Conservation (phyloP, 1,284 basidiomycete genomes). For the Tausonia pullulans region DNA sequence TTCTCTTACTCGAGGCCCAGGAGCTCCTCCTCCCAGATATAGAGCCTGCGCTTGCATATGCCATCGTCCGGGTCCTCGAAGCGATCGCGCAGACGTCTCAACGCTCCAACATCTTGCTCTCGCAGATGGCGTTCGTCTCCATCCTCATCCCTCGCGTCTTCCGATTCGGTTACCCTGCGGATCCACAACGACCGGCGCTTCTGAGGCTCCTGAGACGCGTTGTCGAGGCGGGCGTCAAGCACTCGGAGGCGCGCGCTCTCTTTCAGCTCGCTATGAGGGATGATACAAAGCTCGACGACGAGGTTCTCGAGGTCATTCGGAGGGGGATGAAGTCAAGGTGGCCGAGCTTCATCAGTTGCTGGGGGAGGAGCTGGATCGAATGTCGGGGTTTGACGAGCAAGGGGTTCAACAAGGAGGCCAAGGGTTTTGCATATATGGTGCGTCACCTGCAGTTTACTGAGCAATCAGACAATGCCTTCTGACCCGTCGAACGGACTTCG, state of each 20-base stretch:
- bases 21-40: conserved; percentile 18
- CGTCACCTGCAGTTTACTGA: not conserved
- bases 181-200: conserved; percentile 29
- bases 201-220: conserved; percentile 51
- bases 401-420: conserved; percentile 7
- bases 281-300: conserved; percentile 4
- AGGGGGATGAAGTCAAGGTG: conserved; percentile 10
- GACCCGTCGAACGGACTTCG: no score
- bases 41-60: conserved; percentile 30
- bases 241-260: conserved; percentile 47
- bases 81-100: conserved; percentile 48
- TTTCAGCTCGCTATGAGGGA: conserved; percentile 38
- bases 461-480: no score
- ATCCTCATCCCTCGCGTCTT: conserved; percentile 41
- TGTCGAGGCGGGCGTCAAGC: conserved; percentile 57
- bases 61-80: conserved; percentile 51
- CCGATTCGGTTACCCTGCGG: conserved; percentile 18
- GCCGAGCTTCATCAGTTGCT: conserved; percentile 7
- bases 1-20: conserved; percentile 16
- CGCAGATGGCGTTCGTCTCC: conserved; percentile 43
- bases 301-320: conserved; percentile 5
- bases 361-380: conserved; percentile 8
- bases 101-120: conserved; percentile 52
- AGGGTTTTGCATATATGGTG: conserved; percentile 8
- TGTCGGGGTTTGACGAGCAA: not conserved